Base-by-base conservation (phyloP, 1,284 basidiomycete species). In the Marasmius sp. region DNA sequence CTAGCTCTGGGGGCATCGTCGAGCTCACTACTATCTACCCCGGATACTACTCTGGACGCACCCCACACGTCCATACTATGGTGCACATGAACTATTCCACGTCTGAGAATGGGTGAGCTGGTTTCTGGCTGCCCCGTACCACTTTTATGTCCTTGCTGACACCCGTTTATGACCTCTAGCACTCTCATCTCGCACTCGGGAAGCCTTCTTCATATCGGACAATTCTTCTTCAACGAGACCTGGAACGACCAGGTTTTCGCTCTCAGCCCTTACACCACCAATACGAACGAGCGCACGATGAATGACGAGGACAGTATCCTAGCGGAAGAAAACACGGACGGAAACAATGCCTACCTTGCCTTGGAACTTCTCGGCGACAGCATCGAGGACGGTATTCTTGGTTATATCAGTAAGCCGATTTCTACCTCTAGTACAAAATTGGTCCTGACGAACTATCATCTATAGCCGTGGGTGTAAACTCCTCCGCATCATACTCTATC, bases 21-120 rank as follows among this genome's bases (percentile, higher is more conserved):
- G 79, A 82, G 61, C 79, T 85, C 66, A 76, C 69, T 47, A 79
- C 81, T 22, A 79, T 85, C 65, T 85, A 84, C 72, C 84, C 85
- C 5, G 85, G 82, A 11, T 83, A 68, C 65, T 75, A 73, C 53
- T 60, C 65, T 36, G 69, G 73, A 20, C 67, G 73, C 27, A 69
- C 73, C 20, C 65, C 70, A 37, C 75, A 76, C 61, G 69, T 76
- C 39, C 73, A 76, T 61, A 61, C 70, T 39, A 72, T 75, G 71
- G 65, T 75, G 34, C 74, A 75, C 62, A 59, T 61, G 49, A 66
- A 70, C 61, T 73, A 70, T 67, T 57, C 64, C 37, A 60, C 63
- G 55, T 57, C 72, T 67, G 50, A 69, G 60, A 68, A 78, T 70
- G 60, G 76, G 74, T 66, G 68, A 71, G 65, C 70, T 72, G 39